phyloP scores from a whole-genome alignment of 2,329 filamentous ascomycete species.

The Ceratocystis alfenasii region DNA sequence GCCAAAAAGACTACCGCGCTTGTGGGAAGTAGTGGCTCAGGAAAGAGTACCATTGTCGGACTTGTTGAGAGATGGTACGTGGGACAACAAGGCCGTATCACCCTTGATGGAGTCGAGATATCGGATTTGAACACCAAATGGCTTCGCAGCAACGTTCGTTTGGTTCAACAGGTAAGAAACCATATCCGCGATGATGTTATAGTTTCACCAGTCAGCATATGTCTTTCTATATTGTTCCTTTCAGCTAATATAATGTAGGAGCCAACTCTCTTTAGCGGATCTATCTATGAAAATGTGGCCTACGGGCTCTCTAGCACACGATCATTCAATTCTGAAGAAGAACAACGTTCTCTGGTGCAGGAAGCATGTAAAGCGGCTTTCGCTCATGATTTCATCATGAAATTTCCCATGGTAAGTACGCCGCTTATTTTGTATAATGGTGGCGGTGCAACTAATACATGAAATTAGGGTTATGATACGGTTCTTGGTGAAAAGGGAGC shows the following conservation, averaged over 20 bases:
- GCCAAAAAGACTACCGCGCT: constrained; percentile 41
- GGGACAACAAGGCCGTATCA: constrained; percentile 35
- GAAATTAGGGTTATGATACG: constrained; percentile 42
- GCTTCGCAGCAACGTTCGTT: constrained; percentile 41
- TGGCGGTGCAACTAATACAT: background rate
- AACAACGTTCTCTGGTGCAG: constrained; percentile 35
- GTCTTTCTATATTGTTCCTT: background rate
- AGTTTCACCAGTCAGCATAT: no score
- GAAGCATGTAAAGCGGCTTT: constrained; percentile 40
- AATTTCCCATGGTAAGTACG: constrained; percentile 32
- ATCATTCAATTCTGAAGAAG: constrained; percentile 32
- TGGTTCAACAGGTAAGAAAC: constrained; percentile 35
- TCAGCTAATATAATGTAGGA: constrained; percentile 31
- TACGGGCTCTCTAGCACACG: constrained; percentile 35
- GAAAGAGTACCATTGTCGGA: constrained; percentile 47
- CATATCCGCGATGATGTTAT: no score
- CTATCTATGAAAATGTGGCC: constrained; percentile 41
- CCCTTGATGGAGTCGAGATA: constrained; percentile 35
- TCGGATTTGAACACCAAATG: constrained; percentile 38
- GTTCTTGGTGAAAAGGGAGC: constrained; percentile 53
- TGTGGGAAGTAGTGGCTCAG: constrained; percentile 46
- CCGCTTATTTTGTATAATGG: background rate
- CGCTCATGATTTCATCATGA: constrained; percentile 42
- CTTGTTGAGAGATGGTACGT: constrained; percentile 50
- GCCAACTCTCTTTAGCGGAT: constrained; percentile 42